Conservation (phyloP, 306 rosid genomes). For the Vigna angularis region DNA sequence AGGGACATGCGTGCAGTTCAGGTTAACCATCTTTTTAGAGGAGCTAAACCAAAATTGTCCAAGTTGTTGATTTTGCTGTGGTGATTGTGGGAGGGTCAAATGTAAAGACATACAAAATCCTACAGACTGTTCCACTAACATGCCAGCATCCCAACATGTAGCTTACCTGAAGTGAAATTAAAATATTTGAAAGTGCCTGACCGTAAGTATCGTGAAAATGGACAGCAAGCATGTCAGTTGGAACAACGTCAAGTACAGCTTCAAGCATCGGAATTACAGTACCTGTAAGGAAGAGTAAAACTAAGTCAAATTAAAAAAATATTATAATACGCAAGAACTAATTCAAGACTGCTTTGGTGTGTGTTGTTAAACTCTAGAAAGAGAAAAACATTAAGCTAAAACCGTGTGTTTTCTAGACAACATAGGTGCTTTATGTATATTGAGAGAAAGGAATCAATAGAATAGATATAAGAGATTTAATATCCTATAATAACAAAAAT, state of each 20-base stretch:
- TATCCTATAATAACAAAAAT: too few species aligned
- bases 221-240: constrained; percentile 76
- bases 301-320: constrained; percentile 28
- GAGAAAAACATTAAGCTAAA: too few species aligned
- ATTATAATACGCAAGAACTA: constrained; percentile 22
- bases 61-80: not conserved
- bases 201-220: constrained; percentile 99
- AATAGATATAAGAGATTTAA: too few species aligned
- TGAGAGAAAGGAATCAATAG: too few species aligned
- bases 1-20: constrained; percentile 20
- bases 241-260: constrained; percentile 77
- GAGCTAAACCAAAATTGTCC: not conserved
- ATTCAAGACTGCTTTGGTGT: not conserved
- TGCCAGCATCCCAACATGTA: constrained; percentile 14
- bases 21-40: constrained; percentile 25
- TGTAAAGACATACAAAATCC: not conserved
- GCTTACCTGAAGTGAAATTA: constrained; percentile 83
- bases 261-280: constrained; percentile 87
- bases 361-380: not conserved
- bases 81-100: not conserved
- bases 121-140: not conserved
- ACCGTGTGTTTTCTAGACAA: too few species aligned
- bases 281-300: constrained; percentile 53
- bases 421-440: too few species aligned
- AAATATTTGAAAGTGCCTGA: constrained; percentile 89